Evolutionary conservation across 495 filamentous ascomycete genomes (phyloP).

Genomic region (Staphylotrichum tortipilum): DNA sequence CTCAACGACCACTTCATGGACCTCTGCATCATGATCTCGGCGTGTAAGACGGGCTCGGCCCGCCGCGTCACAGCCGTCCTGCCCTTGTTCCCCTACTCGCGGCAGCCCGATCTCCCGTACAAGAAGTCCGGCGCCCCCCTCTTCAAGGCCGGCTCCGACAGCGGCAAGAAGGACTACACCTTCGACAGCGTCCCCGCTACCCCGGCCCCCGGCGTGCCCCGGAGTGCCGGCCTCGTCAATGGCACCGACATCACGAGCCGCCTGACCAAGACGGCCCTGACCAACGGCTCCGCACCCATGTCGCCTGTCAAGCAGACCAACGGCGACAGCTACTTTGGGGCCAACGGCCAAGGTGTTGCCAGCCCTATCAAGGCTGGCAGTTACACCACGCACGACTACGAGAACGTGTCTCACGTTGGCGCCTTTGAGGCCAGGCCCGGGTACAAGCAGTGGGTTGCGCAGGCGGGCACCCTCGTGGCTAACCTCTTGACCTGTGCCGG

Average conservation of each 20-base stretch:
- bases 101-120: conserved; percentile 92
- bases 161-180: conserved; percentile 60
- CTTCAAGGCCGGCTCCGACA: conserved; percentile 52
- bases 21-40: conserved; percentile 91
- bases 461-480: conserved; percentile 90
- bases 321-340: conserved; percentile 16
- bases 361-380: conserved; percentile 30
- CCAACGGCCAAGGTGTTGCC: conserved; percentile 25
- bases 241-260: conserved; percentile 61
- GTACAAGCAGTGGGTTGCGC: conserved; percentile 97
- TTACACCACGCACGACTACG: conserved; percentile 51
- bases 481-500: conserved; percentile 92
- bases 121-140: conserved; percentile 90
- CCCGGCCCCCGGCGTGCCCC: conserved; percentile 58
- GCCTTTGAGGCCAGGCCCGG: conserved; percentile 77
- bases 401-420: conserved; percentile 45
- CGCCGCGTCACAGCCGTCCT: conserved; percentile 88
- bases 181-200: conserved; percentile 90
- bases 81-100: conserved; percentile 89
- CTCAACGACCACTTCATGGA: conserved; percentile 94
- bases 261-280: conserved; percentile 40
- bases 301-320: conserved; percentile 13
- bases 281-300: conserved; percentile 13
- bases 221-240: conserved; percentile 53
- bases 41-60: conserved; percentile 93